Evolutionary conservation across 1,284 basidiomycete genomes (phyloP).

Genomic region (Chalciporus sp.): DNA sequence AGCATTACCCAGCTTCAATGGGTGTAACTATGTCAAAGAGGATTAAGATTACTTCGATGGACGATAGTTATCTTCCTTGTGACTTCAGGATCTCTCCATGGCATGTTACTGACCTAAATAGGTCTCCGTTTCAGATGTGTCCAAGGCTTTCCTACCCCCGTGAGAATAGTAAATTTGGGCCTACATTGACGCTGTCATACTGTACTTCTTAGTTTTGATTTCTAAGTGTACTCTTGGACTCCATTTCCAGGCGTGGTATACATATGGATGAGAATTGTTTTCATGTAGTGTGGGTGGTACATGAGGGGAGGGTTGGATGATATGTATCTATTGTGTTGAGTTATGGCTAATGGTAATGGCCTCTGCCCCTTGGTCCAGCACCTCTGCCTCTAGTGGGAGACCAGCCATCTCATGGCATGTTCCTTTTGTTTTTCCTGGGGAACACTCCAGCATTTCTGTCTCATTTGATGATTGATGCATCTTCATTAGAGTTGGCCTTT

Average conservation of each 20-base stretch:
- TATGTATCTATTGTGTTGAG: too few relatives aligned
- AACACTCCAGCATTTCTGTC: not conserved
- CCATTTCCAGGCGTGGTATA: not conserved
- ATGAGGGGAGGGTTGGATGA: too few relatives aligned
- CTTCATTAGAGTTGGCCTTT: not conserved
- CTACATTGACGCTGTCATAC: not conserved
- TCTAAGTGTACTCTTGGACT: not conserved
- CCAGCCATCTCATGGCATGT: not conserved
- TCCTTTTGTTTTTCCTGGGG: not conserved
- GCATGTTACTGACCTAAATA: slow-evolving; percentile 3
- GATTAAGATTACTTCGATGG: not conserved
- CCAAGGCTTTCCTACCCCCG: slow-evolving; percentile 1
- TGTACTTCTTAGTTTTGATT: not conserved
- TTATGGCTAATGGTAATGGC: too few relatives aligned
- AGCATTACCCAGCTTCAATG: not conserved
- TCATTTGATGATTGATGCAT: not conserved
- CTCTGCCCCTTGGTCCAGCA: not conserved
- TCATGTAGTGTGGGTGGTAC: too few relatives aligned
- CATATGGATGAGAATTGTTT: too few relatives aligned
- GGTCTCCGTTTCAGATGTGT: not conserved
- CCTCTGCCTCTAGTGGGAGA: not conserved
- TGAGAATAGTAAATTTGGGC: slow-evolving; percentile 3
- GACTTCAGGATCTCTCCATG: slow-evolving; percentile 2
- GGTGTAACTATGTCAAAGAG: not conserved
- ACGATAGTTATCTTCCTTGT: not conserved